Evolutionary conservation across 306 rosid genomes (phyloP), one percentile per base, ranked within the genome.

Genomic region (Fragaria vesca): DNA sequence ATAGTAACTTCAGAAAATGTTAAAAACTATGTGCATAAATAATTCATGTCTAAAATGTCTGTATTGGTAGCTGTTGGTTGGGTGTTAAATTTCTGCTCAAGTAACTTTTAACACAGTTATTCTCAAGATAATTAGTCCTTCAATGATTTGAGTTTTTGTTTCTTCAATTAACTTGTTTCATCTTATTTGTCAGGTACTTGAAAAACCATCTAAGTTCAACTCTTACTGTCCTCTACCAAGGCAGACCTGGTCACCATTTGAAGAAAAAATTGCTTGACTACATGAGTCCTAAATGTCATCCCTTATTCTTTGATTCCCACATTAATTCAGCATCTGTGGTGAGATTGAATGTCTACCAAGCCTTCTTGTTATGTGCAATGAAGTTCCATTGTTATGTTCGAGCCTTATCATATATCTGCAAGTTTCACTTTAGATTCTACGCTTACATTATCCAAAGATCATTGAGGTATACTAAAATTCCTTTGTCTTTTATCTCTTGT

Each of bases 271-370:
- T 94, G 80, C 70, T 90, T 57, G 75, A 67, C 83, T 94, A 83
- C 79, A 76, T 94, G 83, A 88, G 90, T 79, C 93, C 97, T 12
- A 94, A 92, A 85, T 92, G 98, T 65, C 93, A 92, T 88, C 90
- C 97, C 8, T 76, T 94, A 76, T 94, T 92, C 87, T 94, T 84
- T 2, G 97, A 92, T 87, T 85, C 91, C 73, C 92, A 94, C 70
- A 87, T 94, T 77, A 94, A 94, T 81, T 90, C 97, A 15, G 92
- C 89, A 26, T 91, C 83, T 78, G 95, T 89, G 77, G 93, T 94
- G 81, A 88, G 92, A 88, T 82, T 94, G 73, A 94, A 94, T 71
- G 75, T 89, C 79, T 92, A 87, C 80, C 96, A 92, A 75, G 73
- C 78, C 4, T 90, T 94, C 84, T 43, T 94, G 80, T 40, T 91